Base-by-base conservation (phyloP, 73 alveolate species). In the Durusdinium trenchii region DNA sequence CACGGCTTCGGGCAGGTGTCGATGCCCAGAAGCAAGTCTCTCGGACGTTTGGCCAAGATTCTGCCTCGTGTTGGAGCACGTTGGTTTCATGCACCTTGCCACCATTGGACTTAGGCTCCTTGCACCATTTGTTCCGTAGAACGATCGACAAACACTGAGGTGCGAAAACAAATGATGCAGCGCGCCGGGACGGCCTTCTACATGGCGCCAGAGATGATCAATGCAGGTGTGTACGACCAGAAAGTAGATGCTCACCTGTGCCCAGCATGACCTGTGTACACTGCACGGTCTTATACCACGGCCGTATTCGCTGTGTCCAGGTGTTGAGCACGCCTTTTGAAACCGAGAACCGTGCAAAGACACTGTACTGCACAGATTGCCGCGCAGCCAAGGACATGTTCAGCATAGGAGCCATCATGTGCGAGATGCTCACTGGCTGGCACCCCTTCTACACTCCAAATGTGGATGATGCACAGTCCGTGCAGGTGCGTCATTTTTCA, bases 161-260 rank as follows among this genome's bases (percentile, higher is more conserved):
- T 86, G 60, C 81, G 95, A 14, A 86, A 60, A 62, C 71, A 67
- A 67, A 90, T 76, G 95, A 95, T 75, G 91, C 96, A 90, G 36
- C 83, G 99, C 12, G 99, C 98, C 1, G 99, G 99, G 16, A 99
- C 99, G 36, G 99, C 99, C 20, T 67, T 86, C 50, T 99, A 99
- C 85, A 99, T 99, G 99, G 99, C 99, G 2, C 99, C 99, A 7
- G 99, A 99, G 90, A 98, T 99, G 95, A 57, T 99, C 47, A 86
- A 86, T 60, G 79, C 64, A 18, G 99, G 99, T 28, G 95, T 94
- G 46, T 99, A 99, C 52, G 99, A 95, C 50, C 97, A 89, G 86
- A 99, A 98, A 84, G 81, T 96, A 30, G 99, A 99, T 61, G 76
- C 95, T 54, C 45, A 57, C 83, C 36, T 14, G 43, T 10, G n/a